Evolutionary conservation across 768 basidiomycete species (phyloP).

Genomic region (Bullera alba): DNA sequence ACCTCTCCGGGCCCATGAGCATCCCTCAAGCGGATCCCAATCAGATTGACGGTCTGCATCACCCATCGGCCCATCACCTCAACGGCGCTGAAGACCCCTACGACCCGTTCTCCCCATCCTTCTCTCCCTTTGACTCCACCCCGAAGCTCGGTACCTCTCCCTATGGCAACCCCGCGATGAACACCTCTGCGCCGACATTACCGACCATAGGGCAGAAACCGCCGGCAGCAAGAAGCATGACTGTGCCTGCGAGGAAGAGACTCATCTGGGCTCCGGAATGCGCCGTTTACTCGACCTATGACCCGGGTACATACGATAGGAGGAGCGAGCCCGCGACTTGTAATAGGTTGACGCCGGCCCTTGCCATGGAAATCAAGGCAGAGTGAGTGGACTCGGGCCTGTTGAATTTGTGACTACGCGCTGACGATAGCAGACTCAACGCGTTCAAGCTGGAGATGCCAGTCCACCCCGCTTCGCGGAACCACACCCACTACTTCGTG

Average conservation of each 20-base stretch:
- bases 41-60: slow-evolving; percentile 63
- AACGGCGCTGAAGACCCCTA: slow-evolving; percentile 18
- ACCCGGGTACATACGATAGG: slow-evolving; percentile 81
- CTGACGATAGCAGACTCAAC: slow-evolving; percentile 55
- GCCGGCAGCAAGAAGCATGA: slow-evolving; percentile 54
- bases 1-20: slow-evolving; percentile 70
- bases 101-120: slow-evolving; percentile 53
- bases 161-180: slow-evolving; percentile 72
- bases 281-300: slow-evolving; percentile 96
- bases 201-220: slow-evolving; percentile 51
- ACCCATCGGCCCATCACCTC: not conserved
- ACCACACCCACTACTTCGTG: slow-evolving; percentile 53
- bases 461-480: slow-evolving; percentile 85
- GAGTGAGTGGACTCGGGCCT: slow-evolving; percentile 24
- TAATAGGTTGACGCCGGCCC: slow-evolving; percentile 86
- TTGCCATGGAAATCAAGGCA: slow-evolving; percentile 88
- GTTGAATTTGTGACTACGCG: not conserved
- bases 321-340: slow-evolving; percentile 94
- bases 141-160: not conserved
- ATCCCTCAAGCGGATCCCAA: slow-evolving; percentile 75
- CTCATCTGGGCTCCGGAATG: slow-evolving; percentile 85
- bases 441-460: slow-evolving; percentile 99
- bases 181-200: slow-evolving; percentile 84
- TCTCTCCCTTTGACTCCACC: slow-evolving; percentile 52
- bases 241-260: slow-evolving; percentile 57